Percentiles rank a stretch among this genome's conserved stretches.
These are phyloP conservation scores for Cucurbita maxima DNA, from an alignment of 306 rosid genomes.

Conservation along the genomic window DNA sequence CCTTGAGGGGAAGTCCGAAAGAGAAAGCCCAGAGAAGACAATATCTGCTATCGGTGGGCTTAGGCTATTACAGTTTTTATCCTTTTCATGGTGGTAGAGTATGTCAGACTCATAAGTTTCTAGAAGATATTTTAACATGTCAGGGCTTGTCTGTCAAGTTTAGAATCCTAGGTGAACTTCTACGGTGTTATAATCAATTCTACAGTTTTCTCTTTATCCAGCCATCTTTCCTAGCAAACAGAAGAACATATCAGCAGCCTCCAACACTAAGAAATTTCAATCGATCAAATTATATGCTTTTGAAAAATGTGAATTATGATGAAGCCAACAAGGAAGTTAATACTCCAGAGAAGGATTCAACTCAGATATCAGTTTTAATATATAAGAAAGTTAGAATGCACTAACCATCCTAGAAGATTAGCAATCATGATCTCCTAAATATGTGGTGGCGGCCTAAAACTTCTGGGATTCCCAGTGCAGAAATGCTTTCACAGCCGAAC, in stretches of 20 bases:
- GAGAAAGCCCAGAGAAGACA: no score
- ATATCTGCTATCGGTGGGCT: no score
- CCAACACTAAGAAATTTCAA: not conserved
- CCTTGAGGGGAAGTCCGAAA: no score
- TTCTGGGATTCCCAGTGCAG: conserved; percentile 63
- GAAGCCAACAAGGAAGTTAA: not conserved
- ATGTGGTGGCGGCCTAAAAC: conserved; percentile 59
- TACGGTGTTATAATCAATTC: not conserved
- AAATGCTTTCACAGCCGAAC: conserved; percentile 68
- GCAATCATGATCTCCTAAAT: conserved; percentile 48
- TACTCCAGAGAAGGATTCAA: not conserved
- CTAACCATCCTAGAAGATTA: conserved; percentile 33
- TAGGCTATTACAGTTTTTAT: no score
- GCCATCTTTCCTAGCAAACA: not conserved
- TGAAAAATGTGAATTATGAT: not conserved
- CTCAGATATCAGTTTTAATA: conserved; percentile 3
- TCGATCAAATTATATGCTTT: not conserved
- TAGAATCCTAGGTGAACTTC: not conserved
- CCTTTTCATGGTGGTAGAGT: not conserved
- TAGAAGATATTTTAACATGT: not conserved
- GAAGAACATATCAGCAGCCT: not conserved
- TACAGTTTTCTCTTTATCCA: not conserved
- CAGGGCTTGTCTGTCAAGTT: not conserved
- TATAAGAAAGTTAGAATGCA: conserved; percentile 1
- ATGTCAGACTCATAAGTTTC: not conserved